phyloP scores from a whole-genome alignment of 2,329 filamentous ascomycete genomes.

The Xylariaceae sp. region DNA sequence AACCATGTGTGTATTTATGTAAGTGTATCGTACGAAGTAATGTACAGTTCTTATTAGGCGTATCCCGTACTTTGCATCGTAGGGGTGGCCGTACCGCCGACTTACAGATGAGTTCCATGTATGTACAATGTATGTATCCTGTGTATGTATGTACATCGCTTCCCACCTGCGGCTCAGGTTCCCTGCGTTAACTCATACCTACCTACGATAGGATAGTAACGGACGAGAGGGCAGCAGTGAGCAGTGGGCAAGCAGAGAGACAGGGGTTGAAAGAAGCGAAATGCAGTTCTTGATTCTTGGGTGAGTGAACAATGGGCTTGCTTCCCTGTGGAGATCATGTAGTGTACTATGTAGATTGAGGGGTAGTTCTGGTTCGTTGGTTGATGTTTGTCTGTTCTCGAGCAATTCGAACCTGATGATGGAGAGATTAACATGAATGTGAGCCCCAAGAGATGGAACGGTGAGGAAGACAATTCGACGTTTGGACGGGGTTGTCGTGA shows the following conservation, averaged over 20 bases:
- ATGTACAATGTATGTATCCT: neutral
- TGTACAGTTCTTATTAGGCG: neutral
- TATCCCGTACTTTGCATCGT: neutral
- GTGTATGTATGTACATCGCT: neutral
- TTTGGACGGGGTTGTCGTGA: too few species aligned
- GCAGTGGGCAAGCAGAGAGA: neutral
- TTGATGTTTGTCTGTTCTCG: neutral
- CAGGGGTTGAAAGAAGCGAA: neutral
- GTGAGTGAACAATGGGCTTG: neutral
- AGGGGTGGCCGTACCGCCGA: neutral
- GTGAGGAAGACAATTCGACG: too few species aligned
- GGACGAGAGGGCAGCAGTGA: too few species aligned
- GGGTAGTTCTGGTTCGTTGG: neutral
- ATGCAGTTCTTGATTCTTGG: neutral
- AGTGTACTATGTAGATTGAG: neutral
- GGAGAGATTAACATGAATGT: too few species aligned
- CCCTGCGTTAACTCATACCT: neutral
- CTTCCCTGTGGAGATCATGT: neutral
- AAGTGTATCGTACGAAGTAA: neutral
- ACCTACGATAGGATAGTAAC: too few species aligned
- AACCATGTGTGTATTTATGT: neutral
- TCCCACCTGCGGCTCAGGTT: neutral
- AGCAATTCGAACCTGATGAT: neutral
- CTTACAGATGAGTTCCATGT: neutral
- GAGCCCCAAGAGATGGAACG: too few species aligned